Evolutionary conservation across 352 stramenopile species (phyloP).

Genomic region (Pythium myriotylum): DNA sequence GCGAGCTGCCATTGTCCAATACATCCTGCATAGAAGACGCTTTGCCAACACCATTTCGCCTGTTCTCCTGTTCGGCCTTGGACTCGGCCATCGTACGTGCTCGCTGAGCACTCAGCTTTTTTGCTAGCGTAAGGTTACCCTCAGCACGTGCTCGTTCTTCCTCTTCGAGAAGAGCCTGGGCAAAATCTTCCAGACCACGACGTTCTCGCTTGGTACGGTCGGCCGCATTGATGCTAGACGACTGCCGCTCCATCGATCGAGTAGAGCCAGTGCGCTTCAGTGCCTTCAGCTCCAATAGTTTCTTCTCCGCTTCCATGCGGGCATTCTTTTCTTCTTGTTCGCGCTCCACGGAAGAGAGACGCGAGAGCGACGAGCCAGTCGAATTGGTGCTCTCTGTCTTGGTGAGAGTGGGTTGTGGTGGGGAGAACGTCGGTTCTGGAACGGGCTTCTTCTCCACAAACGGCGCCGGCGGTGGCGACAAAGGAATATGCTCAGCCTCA

Average conservation of each 20-base stretch:
- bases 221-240: conserved; percentile 50
- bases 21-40: conserved; percentile 53
- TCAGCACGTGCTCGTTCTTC: conserved; percentile 80
- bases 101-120: conserved; percentile 81
- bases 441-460: conserved; percentile 21
- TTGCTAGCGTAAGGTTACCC: conserved; percentile 70
- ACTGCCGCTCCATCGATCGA: conserved; percentile 48
- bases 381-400: conserved; percentile 23
- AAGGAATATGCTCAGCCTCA: conserved; percentile 8
- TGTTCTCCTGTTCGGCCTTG: conserved; percentile 37
- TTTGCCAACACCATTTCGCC: conserved; percentile 33
- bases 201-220: conserved; percentile 74
- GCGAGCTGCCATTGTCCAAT: conserved; percentile 19
- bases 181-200: conserved; percentile 76
- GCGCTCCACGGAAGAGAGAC: conserved; percentile 49
- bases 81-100: conserved; percentile 71
- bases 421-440: conserved; percentile 22
- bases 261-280: conserved; percentile 68
- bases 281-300: conserved; percentile 82
- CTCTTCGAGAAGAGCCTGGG: conserved; percentile 75
- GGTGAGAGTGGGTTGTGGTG: conserved; percentile 37
- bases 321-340: conserved; percentile 78
- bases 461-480: conserved; percentile 23
- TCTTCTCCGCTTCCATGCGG: conserved; percentile 77
- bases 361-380: conserved; percentile 31